These are phyloP conservation scores for Xerocomus amazonicus DNA, from an alignment of 1,284 basidiomycete genomes.

Conservation along the genomic window DNA sequence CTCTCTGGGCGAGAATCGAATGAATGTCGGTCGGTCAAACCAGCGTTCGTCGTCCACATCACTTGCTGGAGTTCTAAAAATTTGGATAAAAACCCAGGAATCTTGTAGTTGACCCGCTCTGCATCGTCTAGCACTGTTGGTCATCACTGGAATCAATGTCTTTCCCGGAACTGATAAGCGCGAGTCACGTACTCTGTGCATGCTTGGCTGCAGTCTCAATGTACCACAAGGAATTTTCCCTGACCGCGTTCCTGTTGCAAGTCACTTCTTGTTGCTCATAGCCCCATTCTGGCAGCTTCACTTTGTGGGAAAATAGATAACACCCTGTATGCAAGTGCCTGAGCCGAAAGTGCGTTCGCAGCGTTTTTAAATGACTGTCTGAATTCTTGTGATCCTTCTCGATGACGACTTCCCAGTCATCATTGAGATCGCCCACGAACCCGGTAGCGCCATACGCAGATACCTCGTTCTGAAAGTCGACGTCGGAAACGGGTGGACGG, in stretches of 20 bases:
- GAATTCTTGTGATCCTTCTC: constrained; percentile 64
- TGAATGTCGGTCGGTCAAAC: constrained; percentile 89
- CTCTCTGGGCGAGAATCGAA: constrained; percentile 89
- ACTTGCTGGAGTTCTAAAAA: constrained; percentile 91
- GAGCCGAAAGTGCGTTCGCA: constrained; percentile 83
- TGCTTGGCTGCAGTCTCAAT: constrained; percentile 82
- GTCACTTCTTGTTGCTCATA: constrained; percentile 99
- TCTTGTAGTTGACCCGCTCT: constrained; percentile 83
- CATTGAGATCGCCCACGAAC: constrained; percentile 88
- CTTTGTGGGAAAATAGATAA: constrained; percentile 97
- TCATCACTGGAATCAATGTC: constrained; percentile 2
- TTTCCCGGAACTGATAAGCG: background rate
- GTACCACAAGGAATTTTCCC: constrained; percentile 91
- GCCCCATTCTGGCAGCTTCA: constrained; percentile 96
- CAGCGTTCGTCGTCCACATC: constrained; percentile 99
- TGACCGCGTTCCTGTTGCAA: constrained; percentile 94
- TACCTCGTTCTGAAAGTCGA: constrained; percentile 99
- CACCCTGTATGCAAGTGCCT: constrained; percentile 87
- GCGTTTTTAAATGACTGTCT: constrained; percentile 68
- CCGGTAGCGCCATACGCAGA: constrained; percentile 89
- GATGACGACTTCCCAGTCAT: constrained; percentile 95
- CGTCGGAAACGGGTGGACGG: constrained; percentile 94
- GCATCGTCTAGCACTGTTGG: constrained; percentile 63
- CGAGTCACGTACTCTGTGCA: constrained; percentile 57
- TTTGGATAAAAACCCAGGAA: constrained; percentile 85